Conservation (phyloP, 2,329 filamentous ascomycete genomes). For the Boeremia lycopersici region DNA sequence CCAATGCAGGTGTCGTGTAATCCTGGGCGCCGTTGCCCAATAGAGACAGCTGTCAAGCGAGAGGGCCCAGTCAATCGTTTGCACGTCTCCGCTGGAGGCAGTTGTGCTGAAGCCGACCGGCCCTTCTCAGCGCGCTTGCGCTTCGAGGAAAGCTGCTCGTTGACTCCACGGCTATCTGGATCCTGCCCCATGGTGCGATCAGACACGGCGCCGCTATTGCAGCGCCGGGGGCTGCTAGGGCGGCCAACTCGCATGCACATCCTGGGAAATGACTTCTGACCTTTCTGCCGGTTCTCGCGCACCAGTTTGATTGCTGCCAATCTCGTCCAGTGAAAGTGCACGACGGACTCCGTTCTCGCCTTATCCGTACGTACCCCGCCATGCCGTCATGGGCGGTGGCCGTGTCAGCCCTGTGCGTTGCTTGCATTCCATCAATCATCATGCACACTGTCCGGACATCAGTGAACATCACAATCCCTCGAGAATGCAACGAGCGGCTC, state of each 20-base stretch:
- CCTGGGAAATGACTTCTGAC: slow-evolving; percentile 21
- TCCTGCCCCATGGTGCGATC: slow-evolving; percentile 11
- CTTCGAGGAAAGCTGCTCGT: slow-evolving; percentile 15
- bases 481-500: not conserved
- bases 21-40: slow-evolving; percentile 31
- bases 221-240: slow-evolving; percentile 7
- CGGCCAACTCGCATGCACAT: slow-evolving; percentile 14
- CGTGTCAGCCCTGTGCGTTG: slow-evolving; percentile 12
- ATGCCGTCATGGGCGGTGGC: slow-evolving; percentile 11
- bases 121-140: slow-evolving; percentile 18
- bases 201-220: slow-evolving; percentile 14
- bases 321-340: slow-evolving; percentile 24
- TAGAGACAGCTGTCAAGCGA: slow-evolving; percentile 30
- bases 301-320: slow-evolving; percentile 26
- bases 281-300: slow-evolving; percentile 33
- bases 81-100: slow-evolving; percentile 14
- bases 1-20: slow-evolving; percentile 21
- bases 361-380: slow-evolving; percentile 26
- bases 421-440: slow-evolving; percentile 10
- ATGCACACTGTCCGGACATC: not conserved
- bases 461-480: not conserved
- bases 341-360: slow-evolving; percentile 13
- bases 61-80: slow-evolving; percentile 16
- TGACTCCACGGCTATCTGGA: not conserved
- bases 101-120: slow-evolving; percentile 14